Evolutionary conservation across 2,329 filamentous ascomycete species (phyloP), one percentile per base, ranked within the genome.

Genomic region (Colletotrichum sp.): DNA sequence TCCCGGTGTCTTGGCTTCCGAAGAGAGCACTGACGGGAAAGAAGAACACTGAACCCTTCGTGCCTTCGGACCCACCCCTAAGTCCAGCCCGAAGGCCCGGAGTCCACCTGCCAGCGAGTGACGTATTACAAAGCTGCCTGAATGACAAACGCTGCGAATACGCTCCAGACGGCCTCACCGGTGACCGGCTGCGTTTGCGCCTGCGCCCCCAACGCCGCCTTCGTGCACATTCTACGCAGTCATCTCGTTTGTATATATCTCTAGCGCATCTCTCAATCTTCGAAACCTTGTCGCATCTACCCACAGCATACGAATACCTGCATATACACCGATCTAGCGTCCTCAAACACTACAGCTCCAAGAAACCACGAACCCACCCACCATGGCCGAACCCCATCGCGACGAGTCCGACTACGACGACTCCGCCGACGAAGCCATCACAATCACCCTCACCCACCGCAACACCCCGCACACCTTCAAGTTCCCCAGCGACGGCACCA

Each of bases 381-480:
- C 9, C 63, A 78, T 79, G 78, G 64, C 69, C 44, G 71, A 78
- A 71, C 32, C 76, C 9, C 32, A 76, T 34, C 72, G 78, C 66
- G 76, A 36, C n/a, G 67, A 55, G 66, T 57, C 39, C 16, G 66
- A 75, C 34, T 72, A 32, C 67, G 69, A 60, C 67, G 69, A 76
- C 70, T 77, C 78, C 13, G 76, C 78, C 15, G 80, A 81, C 24
- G 71, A 78, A 65, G 78, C 76, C 68, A 83, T 91, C 78, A 84
- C 84, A 55, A 84, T 92, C 59, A 84, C 81, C 7, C 79, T 92
- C 71, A 85, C 82, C 10, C 86, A 90, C 78, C 88, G 89, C 78
- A 87, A 88, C 72, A 83, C 83, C 30, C 82, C 84, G 15, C 87
- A 89, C 79, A 85, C 84, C 12, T 83, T 90, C 72, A 80, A 84